Base-by-base conservation (phyloP, 306 rosid genomes). In the Malus asiatica region DNA sequence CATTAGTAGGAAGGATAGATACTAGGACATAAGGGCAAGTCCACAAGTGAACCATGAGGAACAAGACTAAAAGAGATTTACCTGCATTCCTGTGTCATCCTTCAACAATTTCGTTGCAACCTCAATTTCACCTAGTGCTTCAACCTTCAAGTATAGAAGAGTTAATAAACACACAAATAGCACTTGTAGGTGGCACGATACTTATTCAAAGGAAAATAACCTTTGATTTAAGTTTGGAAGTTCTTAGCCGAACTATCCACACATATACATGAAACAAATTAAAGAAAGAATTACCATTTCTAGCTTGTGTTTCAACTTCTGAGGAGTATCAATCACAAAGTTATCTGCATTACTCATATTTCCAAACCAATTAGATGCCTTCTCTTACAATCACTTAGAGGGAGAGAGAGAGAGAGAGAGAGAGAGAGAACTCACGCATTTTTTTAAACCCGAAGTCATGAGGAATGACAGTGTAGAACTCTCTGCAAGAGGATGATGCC, bases 371-470 rank as follows among this genome's bases (percentile, higher is more conserved):
- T 75, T 35, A 71, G 76, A 74, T 75, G 52, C 70, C 25, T 29
- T 78, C 82, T 44, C 32, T 59, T 38, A 38, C 42, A 38, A 38
- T 38, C 42, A 38, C 40, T 1, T 1, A 27, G 25, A 23, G 25
- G 25, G 25, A 25, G 27, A 27, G 27, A 25, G 27, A 27, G 27
- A 27, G 27, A 25, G 27, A 27, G 27, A 27, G 27, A 27, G 27
- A 27, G 83, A 72, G 45, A 30, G 86, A 85, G 33, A 70, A 81
- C 96, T 73, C 85, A 90, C 98, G 57, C 98, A 92, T 92, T 80
- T 96, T 92, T 74, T 84, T 90, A 81, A 92, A 96, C 79, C 99
- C 98, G 69, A 90, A 96, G 78, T 96, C 98, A 76, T 96, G 99
- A 77, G 98, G 99, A 86, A 96, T 92, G 81, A 92, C 88, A 20